Evolutionary conservation across 2,329 filamentous ascomycete species (phyloP).

Genomic region (Alternaria arborescens): DNA sequence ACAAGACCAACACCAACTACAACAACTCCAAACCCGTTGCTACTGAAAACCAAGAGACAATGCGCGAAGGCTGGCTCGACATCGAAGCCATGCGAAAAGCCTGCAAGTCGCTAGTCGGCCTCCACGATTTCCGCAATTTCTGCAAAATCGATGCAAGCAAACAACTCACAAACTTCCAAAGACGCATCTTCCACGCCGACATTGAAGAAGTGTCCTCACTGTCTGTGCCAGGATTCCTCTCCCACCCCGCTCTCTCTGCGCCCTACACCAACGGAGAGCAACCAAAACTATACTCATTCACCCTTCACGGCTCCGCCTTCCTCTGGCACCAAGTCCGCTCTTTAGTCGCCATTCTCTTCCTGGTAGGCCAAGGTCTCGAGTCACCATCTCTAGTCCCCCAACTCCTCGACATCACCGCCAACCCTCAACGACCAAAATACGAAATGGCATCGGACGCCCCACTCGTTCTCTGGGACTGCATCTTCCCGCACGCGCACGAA

Average conservation of each 20-base stretch:
- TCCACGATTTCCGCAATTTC: slow-evolving; percentile 95
- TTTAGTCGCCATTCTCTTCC: slow-evolving; percentile 91
- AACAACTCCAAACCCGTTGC: neutral
- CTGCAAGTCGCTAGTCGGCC: slow-evolving; percentile 79
- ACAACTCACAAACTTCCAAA: slow-evolving; percentile 83
- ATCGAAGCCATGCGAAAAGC: slow-evolving; percentile 86
- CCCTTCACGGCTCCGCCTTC: slow-evolving; percentile 89
- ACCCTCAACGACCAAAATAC: slow-evolving; percentile 83
- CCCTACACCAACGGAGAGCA: slow-evolving; percentile 5
- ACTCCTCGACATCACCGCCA: slow-evolving; percentile 75
- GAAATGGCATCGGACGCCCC: slow-evolving; percentile 90
- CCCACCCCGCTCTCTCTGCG: slow-evolving; percentile 35
- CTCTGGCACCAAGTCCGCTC: slow-evolving; percentile 98
- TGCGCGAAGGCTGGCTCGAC: slow-evolving; percentile 76
- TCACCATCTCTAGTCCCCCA: slow-evolving; percentile 74
- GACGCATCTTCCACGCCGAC: slow-evolving; percentile 80
- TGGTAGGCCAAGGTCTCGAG: slow-evolving; percentile 89
- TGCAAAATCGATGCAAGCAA: slow-evolving; percentile 93
- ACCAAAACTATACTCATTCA: slow-evolving; percentile 83
- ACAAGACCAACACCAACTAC: slow-evolving; percentile 41
- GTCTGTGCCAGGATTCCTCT: slow-evolving; percentile 38
- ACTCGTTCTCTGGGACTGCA: slow-evolving; percentile 94
- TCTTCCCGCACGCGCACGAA: slow-evolving; percentile 70
- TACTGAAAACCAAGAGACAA: slow-evolving; percentile 10
- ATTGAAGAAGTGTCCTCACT: slow-evolving; percentile 64